These are phyloP conservation scores for Taphrina sp. DNA, from an alignment of 1,139 yeast genomes.

Conservation along the genomic window DNA sequence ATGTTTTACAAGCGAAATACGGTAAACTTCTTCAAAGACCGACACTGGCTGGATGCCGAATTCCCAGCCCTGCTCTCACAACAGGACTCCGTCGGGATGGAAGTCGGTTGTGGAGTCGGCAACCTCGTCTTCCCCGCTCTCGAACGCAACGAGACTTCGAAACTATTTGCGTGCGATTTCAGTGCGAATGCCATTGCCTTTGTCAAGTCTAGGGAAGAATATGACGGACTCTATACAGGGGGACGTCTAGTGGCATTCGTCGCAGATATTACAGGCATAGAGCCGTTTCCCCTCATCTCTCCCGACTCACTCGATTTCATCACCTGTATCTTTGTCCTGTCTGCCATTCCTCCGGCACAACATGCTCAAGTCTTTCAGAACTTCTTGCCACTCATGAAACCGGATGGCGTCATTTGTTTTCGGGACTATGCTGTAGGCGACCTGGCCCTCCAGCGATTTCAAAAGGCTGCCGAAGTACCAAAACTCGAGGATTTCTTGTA, in stretches of 20 bases:
- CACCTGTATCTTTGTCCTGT: slow-evolving; percentile 32
- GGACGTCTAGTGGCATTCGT: slow-evolving; percentile 29
- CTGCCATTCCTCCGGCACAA: slow-evolving; percentile 32
- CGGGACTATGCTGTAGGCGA: slow-evolving; percentile 34
- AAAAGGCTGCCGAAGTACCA: slow-evolving; percentile 26
- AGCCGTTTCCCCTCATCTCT: slow-evolving; percentile 1
- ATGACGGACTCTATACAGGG: neutral
- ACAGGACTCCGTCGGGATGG: slow-evolving; percentile 11
- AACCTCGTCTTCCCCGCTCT: slow-evolving; percentile 32
- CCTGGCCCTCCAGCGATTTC: slow-evolving; percentile 26
- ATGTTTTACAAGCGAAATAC: slow-evolving; percentile 33
- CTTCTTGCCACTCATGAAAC: slow-evolving; percentile 12
- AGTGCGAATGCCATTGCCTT: slow-evolving; percentile 21
- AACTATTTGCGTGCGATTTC: slow-evolving; percentile 31
- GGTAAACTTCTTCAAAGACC: slow-evolving; percentile 33
- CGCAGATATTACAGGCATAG: slow-evolving; percentile 9
- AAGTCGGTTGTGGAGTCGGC: slow-evolving; percentile 35
- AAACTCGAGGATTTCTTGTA: slow-evolving; percentile 26
- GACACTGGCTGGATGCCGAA: slow-evolving; percentile 34
- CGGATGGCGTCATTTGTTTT: slow-evolving; percentile 28
- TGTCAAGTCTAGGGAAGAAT: slow-evolving; percentile 2
- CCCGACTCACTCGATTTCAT: slow-evolving; percentile 17
- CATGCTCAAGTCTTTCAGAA: slow-evolving; percentile 17
- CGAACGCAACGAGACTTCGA: slow-evolving; percentile 17
- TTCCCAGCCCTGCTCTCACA: slow-evolving; percentile 22